Percentiles rank a stretch among this genome's conserved stretches.
phyloP scores from a whole-genome alignment of 1,284 basidiomycete species.

The Puccinia triticina region DNA sequence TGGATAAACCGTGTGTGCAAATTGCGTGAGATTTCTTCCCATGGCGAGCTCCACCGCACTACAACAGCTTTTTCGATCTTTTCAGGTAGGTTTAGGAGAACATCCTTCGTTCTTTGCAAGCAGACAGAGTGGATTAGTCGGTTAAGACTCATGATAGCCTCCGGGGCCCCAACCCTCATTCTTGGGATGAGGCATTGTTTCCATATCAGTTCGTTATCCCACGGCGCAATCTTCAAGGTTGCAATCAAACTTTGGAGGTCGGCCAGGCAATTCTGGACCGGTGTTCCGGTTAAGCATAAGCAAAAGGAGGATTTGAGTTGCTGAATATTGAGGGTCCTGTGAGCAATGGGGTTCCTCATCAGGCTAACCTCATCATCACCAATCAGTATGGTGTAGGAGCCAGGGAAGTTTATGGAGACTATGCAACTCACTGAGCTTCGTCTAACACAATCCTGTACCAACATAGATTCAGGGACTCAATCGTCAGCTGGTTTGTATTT shows the following conservation, averaged over 20 bases:
- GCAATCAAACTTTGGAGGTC: constrained; percentile 58
- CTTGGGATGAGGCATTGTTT: background rate
- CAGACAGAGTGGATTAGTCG: background rate
- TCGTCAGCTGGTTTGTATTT: background rate
- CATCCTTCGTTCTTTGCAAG: background rate
- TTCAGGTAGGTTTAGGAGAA: background rate
- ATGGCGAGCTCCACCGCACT: background rate
- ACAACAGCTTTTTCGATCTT: background rate
- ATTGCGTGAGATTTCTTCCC: background rate
- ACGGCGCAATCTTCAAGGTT: background rate
- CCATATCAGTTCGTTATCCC: background rate
- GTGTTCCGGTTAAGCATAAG: constrained; percentile 59
- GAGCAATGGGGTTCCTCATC: constrained; percentile 58
- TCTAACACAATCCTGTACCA: constrained; percentile 60
- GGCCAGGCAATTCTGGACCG: constrained; percentile 59
- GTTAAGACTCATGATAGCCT: background rate
- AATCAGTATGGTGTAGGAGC: background rate
- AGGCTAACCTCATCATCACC: constrained; percentile 21
- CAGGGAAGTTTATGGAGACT: too few species aligned
- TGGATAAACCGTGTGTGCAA: background rate
- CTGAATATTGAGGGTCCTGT: constrained; percentile 58
- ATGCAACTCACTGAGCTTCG: constrained; percentile 55
- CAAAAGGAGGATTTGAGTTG: constrained; percentile 58
- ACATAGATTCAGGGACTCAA: constrained; percentile 53
- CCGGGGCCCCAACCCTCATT: background rate